These are phyloP conservation scores for Citrus australasica DNA, from an alignment of 345 rosid genomes.

Conservation along the genomic window DNA sequence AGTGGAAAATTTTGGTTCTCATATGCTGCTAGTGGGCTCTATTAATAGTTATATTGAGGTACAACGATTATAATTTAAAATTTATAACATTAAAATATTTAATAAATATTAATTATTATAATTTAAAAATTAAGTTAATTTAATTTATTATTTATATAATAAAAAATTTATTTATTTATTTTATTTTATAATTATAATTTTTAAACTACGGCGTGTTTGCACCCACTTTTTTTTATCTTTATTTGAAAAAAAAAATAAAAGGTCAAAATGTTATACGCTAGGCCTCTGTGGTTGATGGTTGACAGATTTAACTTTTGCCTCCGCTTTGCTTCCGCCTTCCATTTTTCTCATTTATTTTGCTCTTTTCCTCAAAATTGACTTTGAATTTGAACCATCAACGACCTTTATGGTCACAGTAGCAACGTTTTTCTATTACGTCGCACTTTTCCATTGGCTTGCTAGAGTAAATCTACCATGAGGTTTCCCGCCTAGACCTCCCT, in stretches of 20 bases:
- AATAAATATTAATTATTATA: too few relatives aligned
- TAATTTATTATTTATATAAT: too few relatives aligned
- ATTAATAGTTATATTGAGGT: too few relatives aligned
- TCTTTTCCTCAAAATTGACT: background rate
- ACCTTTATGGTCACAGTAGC: background rate
- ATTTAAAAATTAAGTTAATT: fast-evolving
- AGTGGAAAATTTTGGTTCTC: background rate
- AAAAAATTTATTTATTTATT: too few relatives aligned
- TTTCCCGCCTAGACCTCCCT: background rate
- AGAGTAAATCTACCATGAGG: background rate
- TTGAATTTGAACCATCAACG: constrained; percentile 7
- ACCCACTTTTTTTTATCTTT: too few relatives aligned
- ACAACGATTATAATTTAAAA: fast-evolving
- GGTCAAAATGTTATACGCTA: too few relatives aligned
- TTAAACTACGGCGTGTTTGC: too few relatives aligned
- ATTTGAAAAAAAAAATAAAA: too few relatives aligned
- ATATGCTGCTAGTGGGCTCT: background rate
- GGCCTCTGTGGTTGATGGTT: background rate
- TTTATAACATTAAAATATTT: too few relatives aligned
- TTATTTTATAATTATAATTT: too few relatives aligned
- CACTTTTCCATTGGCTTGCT: background rate
- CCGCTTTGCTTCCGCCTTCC: background rate
- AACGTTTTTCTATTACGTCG: background rate
- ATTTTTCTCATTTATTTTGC: background rate
- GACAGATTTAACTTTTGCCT: background rate